These are phyloP conservation scores for Betula pendula DNA, from an alignment of 306 rosid species.

Conservation along the genomic window DNA sequence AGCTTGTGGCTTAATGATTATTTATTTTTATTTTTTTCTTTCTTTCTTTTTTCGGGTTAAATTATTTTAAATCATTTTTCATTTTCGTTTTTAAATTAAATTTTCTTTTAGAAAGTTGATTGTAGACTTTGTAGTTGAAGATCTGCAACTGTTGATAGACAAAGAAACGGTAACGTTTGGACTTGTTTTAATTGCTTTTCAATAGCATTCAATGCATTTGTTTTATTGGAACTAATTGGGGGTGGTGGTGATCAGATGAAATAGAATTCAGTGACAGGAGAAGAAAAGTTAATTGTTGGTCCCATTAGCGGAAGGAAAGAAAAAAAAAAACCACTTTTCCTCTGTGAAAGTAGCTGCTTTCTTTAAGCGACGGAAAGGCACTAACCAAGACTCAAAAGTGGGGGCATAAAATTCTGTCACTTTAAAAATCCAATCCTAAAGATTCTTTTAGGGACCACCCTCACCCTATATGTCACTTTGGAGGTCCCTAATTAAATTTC, in stretches of 20 bases:
- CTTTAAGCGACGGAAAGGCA: too few relatives aligned
- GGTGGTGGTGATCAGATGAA: too few relatives aligned
- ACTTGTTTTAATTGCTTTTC: background rate
- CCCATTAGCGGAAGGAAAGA: too few relatives aligned
- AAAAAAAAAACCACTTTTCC: too few relatives aligned
- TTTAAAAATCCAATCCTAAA: background rate
- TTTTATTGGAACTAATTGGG: too few relatives aligned
- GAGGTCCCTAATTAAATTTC: background rate
- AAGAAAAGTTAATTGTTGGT: too few relatives aligned
- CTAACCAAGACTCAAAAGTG: too few relatives aligned
- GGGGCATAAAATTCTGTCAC: background rate
- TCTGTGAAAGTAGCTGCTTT: too few relatives aligned
- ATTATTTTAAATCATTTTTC: background rate
- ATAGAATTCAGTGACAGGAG: too few relatives aligned
- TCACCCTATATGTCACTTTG: background rate
- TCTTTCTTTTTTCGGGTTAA: too few relatives aligned
- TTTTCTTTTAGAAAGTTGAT: background rate
- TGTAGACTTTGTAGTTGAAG: background rate
- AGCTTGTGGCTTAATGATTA: slow-evolving; percentile 19
- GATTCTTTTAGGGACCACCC: background rate
- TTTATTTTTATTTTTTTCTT: background rate
- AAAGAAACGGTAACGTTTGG: background rate
- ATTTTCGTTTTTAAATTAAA: background rate
- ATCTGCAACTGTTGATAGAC: slow-evolving; percentile 17
- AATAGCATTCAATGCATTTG: too few relatives aligned